Percentiles rank a stretch among this genome's conserved stretches.
These are phyloP conservation scores for Paecilomyces dactylethromorphus DNA, from an alignment of 2,329 filamentous ascomycete species.

Conservation along the genomic window DNA sequence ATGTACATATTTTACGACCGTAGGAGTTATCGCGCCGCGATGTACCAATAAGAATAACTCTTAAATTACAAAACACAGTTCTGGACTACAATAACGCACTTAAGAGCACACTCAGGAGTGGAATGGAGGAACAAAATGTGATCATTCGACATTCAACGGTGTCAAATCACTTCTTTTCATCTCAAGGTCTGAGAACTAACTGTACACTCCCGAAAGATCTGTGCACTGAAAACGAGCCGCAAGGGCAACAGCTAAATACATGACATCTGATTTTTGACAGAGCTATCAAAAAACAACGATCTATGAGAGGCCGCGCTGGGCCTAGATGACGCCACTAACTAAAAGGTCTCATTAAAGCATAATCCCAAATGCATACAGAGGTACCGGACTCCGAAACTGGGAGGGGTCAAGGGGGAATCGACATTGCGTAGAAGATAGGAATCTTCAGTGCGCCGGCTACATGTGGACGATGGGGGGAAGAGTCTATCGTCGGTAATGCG, in stretches of 20 bases:
- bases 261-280: not conserved
- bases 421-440: slow-evolving; percentile 2
- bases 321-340: not conserved
- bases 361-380: not conserved
- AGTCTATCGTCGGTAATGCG: not conserved
- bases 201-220: not conserved
- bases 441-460: not conserved
- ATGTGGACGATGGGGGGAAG: not conserved
- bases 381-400: not conserved
- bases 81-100: not conserved
- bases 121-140: not conserved
- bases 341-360: not conserved
- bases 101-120: not conserved
- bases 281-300: not conserved
- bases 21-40: not conserved
- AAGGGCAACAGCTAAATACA: not conserved
- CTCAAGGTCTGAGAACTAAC: not conserved
- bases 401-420: not conserved
- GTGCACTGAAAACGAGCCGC: not conserved
- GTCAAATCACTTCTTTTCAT: not conserved
- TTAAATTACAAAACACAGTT: not conserved
- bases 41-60: not conserved
- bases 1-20: not conserved
- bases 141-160: not conserved
- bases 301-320: not conserved